A percentile compares a stretch with the other conserved stretches of the same genome.
Conservation (phyloP, 1,284 basidiomycete species). For the Marasmius fiardii region DNA sequence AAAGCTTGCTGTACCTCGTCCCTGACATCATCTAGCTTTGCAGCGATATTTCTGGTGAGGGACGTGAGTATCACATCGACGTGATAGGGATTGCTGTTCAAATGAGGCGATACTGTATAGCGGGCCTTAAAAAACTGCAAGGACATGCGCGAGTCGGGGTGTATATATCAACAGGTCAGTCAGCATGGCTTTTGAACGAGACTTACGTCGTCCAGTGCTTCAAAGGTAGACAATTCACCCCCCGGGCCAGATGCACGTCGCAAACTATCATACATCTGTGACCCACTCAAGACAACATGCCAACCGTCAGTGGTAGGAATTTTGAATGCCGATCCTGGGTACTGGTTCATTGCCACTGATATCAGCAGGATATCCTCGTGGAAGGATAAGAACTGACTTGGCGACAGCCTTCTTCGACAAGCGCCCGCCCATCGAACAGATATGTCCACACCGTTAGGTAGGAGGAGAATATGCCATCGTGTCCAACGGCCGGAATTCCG, state of each 20-base stretch:
- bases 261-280: background rate
- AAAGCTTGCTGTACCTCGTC: background rate
- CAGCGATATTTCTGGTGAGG: background rate
- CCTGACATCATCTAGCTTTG: background rate
- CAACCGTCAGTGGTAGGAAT: background rate
- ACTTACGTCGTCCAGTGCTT: background rate
- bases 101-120: background rate
- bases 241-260: background rate
- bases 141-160: background rate
- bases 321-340: background rate
- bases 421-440: background rate
- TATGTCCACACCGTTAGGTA: background rate
- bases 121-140: background rate
- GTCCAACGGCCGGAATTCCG: slow-evolving; percentile 7
- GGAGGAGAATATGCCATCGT: slow-evolving; percentile 1
- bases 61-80: background rate
- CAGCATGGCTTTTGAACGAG: background rate
- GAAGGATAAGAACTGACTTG: background rate
- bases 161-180: background rate
- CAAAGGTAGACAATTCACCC: background rate
- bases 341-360: background rate
- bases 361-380: too few relatives aligned
- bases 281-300: background rate
- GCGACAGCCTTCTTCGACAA: slow-evolving; percentile 7
- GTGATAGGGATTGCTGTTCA: background rate